Evolutionary conservation across 129 eudicot genomes (phyloP).

Genomic region (Ambrosia trifida): DNA sequence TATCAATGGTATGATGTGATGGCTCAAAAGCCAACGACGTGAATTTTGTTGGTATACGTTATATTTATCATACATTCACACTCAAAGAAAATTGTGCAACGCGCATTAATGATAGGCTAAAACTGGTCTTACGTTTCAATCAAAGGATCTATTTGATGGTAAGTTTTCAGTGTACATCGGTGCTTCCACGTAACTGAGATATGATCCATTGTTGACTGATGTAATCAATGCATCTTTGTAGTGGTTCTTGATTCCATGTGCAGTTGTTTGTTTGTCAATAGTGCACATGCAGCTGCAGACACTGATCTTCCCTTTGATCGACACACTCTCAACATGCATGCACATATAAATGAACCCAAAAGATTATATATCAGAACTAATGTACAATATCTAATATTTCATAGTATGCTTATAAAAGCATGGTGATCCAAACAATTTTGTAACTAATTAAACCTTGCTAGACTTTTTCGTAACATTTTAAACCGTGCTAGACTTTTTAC

Average conservation of each 20-base stretch:
- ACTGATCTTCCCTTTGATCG: neutral
- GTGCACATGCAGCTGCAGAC: neutral
- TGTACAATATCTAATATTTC: no score
- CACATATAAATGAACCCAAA: neutral
- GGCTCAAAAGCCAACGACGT: no score
- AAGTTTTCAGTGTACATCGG: neutral
- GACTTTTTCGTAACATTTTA: no score
- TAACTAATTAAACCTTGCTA: no score
- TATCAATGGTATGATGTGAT: no score
- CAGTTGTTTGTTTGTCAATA: conserved; percentile 17
- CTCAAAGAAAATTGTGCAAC: neutral
- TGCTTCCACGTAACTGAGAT: neutral
- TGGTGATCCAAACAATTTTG: no score
- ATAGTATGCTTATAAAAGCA: no score
- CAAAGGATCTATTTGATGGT: neutral
- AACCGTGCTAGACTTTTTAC: no score
- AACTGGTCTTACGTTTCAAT: neutral
- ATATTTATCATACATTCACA: neutral
- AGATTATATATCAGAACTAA: no score
- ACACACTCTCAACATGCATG: conserved; percentile 23
- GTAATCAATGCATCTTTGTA: conserved; percentile 13
- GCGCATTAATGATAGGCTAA: neutral
- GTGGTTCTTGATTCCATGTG: conserved; percentile 14
- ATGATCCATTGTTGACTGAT: neutral
- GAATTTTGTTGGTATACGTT: no score